Conservation (phyloP, 306 rosid species). For the Dalbergia cochinchinensis region DNA sequence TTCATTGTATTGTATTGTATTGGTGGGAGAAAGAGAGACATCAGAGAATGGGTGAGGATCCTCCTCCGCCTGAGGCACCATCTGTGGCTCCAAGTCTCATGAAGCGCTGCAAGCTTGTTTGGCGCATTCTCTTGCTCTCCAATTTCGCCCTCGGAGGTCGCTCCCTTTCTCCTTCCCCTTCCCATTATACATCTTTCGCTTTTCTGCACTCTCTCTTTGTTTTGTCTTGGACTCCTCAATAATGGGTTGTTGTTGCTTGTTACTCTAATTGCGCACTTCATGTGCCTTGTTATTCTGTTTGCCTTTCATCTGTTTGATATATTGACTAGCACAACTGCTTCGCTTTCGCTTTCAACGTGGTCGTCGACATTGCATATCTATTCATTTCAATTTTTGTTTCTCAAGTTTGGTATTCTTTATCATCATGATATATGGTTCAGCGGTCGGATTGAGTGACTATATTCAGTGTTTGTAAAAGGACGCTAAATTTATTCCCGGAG, state of each 20-base stretch:
- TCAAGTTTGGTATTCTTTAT: too few species aligned
- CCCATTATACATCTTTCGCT: not conserved
- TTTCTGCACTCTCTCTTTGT: not conserved
- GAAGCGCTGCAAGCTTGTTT: conserved; percentile 69
- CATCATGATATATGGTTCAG: too few species aligned
- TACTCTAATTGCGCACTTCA: not conserved
- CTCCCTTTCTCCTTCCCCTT: not conserved
- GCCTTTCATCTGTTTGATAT: conserved; percentile 58
- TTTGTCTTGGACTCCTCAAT: not conserved
- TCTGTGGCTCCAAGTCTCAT: conserved; percentile 51
- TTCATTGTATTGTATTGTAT: not conserved
- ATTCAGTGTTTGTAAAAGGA: too few species aligned
- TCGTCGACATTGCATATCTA: not conserved
- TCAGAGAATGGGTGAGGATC: conserved; percentile 46
- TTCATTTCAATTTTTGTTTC: not conserved
- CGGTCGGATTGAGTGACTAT: too few species aligned
- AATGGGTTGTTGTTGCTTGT: conserved; percentile 6
- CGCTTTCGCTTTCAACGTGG: not conserved
- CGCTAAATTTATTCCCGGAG: too few species aligned
- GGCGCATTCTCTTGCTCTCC: conserved; percentile 82
- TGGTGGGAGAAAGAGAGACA: not conserved
- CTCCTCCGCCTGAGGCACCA: conserved; percentile 26
- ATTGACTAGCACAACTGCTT: conserved; percentile 40
- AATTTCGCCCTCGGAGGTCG: conserved; percentile 89
- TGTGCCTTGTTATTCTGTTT: not conserved